Conservation (phyloP, 2,329 filamentous ascomycete genomes). For the Aureobasidium melanogenum region DNA sequence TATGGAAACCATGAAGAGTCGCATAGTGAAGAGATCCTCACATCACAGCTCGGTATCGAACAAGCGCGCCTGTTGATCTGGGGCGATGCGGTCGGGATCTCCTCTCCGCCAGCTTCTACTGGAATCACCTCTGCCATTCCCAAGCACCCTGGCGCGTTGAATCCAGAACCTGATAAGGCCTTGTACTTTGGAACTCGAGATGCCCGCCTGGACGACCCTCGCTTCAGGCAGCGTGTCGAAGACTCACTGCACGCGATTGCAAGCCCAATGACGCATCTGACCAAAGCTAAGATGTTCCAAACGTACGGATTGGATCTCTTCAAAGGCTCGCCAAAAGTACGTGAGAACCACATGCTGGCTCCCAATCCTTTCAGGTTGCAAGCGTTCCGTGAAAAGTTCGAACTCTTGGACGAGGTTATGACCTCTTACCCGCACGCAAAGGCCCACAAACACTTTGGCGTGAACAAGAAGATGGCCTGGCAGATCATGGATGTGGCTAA, state of each 20-base stretch:
- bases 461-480: conserved; percentile 27
- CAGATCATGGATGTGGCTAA: conserved; percentile 32
- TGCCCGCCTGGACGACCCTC: conserved; percentile 32
- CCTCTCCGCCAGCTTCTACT: conserved; percentile 34
- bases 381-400: conserved; percentile 37
- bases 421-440: conserved; percentile 2
- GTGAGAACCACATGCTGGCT: conserved; percentile 24
- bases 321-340: conserved; percentile 35
- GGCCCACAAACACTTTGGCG: background rate
- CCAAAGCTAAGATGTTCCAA: conserved; percentile 37
- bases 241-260: conserved; percentile 36
- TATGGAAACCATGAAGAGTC: conserved; percentile 34
- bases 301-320: conserved; percentile 29
- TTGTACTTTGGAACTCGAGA: conserved; percentile 37
- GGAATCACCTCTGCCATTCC: conserved; percentile 35
- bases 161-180: conserved; percentile 36
- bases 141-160: conserved; percentile 33
- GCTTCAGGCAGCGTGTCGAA: conserved; percentile 30
- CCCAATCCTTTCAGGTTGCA: conserved; percentile 27
- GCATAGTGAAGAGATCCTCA: conserved; percentile 34
- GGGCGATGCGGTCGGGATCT: conserved; percentile 39
- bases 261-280: conserved; percentile 31
- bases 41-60: conserved; percentile 37
- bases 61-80: conserved; percentile 40
- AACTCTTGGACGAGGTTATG: conserved; percentile 32